Evolutionary conservation across 2,329 filamentous ascomycete genomes (phyloP), one percentile per base, ranked within the genome.

Genomic region (Aspergillus sp.): DNA sequence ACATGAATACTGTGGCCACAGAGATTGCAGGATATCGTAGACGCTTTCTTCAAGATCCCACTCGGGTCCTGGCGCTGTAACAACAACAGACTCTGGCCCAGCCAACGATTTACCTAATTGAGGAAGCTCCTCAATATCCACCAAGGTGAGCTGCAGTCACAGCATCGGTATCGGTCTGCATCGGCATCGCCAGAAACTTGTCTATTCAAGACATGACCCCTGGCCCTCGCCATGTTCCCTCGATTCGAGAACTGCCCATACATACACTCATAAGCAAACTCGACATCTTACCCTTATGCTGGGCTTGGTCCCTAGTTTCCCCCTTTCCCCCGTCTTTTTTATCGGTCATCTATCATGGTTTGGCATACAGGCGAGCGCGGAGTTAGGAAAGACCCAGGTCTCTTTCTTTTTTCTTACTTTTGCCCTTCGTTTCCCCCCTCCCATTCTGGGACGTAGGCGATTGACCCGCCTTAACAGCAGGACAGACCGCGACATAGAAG

Each of bases 11-110:
- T 51, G 77, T 82, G 66, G 79, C 79, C 52, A 67, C 70, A 56
- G 78, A 79, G 63, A 79, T 82, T 69, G 77, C 77, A 63, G 74
- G 73, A 65, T 81, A 81, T 70, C 78, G 79, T 75, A 78, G 78
- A 71, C 76, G 75, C 66, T 80, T 79, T 64, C 75, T 79, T 39
- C 70, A 78, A 67, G 77, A 80, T 64, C 70, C 73, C 52, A 75
- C 77, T 55, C 74, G 76, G 64, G 71, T 80, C 65, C 68, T 80
- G 60, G 70, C 76, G 63, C 69, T 79, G 74, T 79, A 78, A 75
- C 68, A 59, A 60, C 51, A 44, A 35, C 27, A 55, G 59, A 43
- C 39, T 48, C 53, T 40, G 47, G 39, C 17, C 40, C 46, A 52
- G 39, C 48, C 21, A 43, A 37, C 50, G 19, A 55, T 44, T 21